Conservation (phyloP, 2,329 filamentous ascomycete genomes). For the Hirsutella thompsonii region DNA sequence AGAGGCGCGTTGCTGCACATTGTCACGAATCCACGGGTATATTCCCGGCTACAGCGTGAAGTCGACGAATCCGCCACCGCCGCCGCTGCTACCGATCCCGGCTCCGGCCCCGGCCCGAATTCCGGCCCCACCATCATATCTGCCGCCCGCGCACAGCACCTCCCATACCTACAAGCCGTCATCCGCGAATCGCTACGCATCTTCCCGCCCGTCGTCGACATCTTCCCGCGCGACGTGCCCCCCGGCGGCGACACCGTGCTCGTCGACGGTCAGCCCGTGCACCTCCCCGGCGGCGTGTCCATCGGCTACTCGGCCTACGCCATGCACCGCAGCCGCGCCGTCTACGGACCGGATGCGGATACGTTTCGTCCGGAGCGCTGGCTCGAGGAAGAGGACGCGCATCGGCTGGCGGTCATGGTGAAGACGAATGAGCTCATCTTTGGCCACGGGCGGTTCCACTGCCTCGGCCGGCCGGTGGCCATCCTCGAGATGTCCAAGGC, state of each 20-base stretch:
- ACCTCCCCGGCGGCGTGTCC: conserved; percentile 14
- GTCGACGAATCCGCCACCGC: conserved; percentile 18
- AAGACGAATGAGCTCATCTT: conserved; percentile 22
- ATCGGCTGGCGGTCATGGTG: conserved; percentile 15
- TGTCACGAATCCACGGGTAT: conserved; percentile 32
- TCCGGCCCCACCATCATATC: conserved; percentile 17
- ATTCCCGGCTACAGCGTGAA: conserved; percentile 33
- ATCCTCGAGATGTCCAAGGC: conserved; percentile 22
- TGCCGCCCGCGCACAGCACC: conserved; percentile 18
- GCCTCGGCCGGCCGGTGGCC: conserved; percentile 23
- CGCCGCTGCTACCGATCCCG: conserved; percentile 19
- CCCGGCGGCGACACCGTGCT: conserved; percentile 15
- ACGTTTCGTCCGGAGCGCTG: conserved; percentile 19
- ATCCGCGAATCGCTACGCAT: conserved; percentile 35
- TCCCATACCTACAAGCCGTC: conserved; percentile 35
- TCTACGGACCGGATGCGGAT: conserved; percentile 18
- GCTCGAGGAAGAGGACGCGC: conserved; percentile 18
- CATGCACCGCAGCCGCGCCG: conserved; percentile 14
- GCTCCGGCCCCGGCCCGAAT: conserved; percentile 28
- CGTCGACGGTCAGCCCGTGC: conserved; percentile 23
- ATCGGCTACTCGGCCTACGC: conserved; percentile 17
- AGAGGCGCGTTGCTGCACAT: conserved; percentile 38
- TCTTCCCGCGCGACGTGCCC: conserved; percentile 19
- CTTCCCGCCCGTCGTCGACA: conserved; percentile 27
- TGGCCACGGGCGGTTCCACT: conserved; percentile 23